Conservation (phyloP, 345 rosid species). For the Moricandia arvensis region DNA sequence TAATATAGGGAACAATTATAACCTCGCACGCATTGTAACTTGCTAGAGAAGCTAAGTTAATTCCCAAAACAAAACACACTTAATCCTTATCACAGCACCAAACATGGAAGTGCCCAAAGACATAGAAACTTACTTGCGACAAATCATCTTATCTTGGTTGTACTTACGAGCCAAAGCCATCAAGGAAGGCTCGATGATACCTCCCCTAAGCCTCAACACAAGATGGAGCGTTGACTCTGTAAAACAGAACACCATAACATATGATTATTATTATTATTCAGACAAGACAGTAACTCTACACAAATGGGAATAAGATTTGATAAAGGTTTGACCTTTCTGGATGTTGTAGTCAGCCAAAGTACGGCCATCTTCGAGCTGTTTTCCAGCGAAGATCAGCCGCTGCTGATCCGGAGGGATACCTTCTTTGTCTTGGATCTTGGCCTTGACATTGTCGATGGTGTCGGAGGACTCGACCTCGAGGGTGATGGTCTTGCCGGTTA, state of each 20-base stretch:
- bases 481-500: constrained; percentile 92
- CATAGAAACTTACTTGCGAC: constrained; percentile 70
- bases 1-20: constrained; percentile 46
- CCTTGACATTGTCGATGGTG: constrained; percentile 87
- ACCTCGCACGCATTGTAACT: constrained; percentile 37
- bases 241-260: not conserved
- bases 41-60: constrained; percentile 49
- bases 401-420: constrained; percentile 95
- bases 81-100: not conserved
- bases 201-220: constrained; percentile 83
- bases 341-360: constrained; percentile 90
- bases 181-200: constrained; percentile 91
- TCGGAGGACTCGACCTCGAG: constrained; percentile 92
- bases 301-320: not conserved
- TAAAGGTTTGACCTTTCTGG: constrained; percentile 55
- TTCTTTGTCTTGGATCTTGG: constrained; percentile 93
- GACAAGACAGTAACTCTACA: not conserved
- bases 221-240: constrained; percentile 82
- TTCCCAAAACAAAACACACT: constrained; percentile 18
- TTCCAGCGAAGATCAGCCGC: constrained; percentile 83
- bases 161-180: constrained; percentile 87
- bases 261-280: not conserved
- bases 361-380: constrained; percentile 93
- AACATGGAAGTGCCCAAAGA: not conserved
- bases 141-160: constrained; percentile 87